Percentiles rank a stretch among this genome's conserved stretches.
Evolutionary conservation across 2,329 filamentous ascomycete genomes (phyloP).

Genomic region (Aspergillus latus): DNA sequence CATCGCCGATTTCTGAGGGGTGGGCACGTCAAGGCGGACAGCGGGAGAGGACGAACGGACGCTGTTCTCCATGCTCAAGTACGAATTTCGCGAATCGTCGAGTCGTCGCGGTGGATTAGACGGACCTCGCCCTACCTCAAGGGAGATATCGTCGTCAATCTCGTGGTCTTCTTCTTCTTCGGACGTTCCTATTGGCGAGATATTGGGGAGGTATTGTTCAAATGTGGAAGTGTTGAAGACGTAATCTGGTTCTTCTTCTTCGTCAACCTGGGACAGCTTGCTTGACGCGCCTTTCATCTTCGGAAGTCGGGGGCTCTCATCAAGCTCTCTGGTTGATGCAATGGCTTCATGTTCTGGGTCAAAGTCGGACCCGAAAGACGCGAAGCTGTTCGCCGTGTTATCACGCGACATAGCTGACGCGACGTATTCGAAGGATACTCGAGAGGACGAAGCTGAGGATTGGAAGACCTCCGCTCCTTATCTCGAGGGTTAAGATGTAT

Average conservation of each 20-base stretch:
- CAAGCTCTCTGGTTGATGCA: constrained; percentile 39
- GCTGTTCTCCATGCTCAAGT: constrained; percentile 51
- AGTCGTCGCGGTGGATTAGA: constrained; percentile 38
- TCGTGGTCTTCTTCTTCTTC: constrained; percentile 40
- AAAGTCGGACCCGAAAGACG: constrained; percentile 40
- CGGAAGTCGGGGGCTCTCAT: constrained; percentile 29
- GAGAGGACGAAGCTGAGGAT: constrained; percentile 1
- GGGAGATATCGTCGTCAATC: constrained; percentile 51
- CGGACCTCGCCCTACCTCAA: constrained; percentile 58
- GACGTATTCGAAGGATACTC: constrained; percentile 2
- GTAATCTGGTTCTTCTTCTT: constrained; percentile 43
- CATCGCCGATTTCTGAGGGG: constrained; percentile 37
- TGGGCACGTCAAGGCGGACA: constrained; percentile 41
- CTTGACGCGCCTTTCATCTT: constrained; percentile 23
- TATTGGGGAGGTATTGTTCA: constrained; percentile 49
- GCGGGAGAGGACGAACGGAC: constrained; percentile 42
- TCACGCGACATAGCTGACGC: constrained; percentile 25
- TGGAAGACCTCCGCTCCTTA: neutral
- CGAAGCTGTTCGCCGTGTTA: constrained; percentile 29
- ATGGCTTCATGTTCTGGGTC: constrained; percentile 46
- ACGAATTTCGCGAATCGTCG: constrained; percentile 53
- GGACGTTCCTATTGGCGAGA: constrained; percentile 45
- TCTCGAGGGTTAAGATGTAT: constrained; percentile 4
- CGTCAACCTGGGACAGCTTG: constrained; percentile 17
- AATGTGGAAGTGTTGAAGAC: constrained; percentile 49